Percentiles rank a stretch among this genome's conserved stretches.
phyloP scores from a whole-genome alignment of 2,329 filamentous ascomycete species.

The Lasiodiplodia gonubiensis region DNA sequence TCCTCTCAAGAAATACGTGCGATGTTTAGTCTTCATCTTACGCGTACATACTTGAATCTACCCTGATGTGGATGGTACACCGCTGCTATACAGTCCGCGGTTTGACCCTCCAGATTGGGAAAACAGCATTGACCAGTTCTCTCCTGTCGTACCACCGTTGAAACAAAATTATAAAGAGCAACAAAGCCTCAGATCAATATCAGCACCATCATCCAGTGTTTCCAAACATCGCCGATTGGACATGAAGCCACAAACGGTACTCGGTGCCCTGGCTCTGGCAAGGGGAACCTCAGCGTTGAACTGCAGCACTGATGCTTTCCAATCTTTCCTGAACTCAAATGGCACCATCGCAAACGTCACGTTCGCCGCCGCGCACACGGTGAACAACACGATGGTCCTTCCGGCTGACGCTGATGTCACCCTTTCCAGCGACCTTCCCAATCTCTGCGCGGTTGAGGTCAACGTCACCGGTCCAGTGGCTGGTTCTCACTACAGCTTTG shows the following conservation, averaged over 20 bases:
- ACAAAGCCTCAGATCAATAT: not conserved
- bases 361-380: not conserved
- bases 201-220: not conserved
- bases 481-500: constrained; percentile 45
- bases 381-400: not conserved
- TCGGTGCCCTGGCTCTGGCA: not conserved
- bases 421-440: constrained; percentile 43
- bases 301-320: not conserved
- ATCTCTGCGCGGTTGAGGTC: constrained; percentile 46
- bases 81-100: too few relatives aligned
- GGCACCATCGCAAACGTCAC: not conserved
- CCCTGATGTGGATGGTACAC: not conserved
- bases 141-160: too few relatives aligned
- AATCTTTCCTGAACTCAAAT: not conserved
- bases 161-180: not conserved
- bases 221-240: not conserved
- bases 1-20: not conserved
- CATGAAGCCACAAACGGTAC: not conserved
- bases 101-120: too few relatives aligned
- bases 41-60: not conserved
- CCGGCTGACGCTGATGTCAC: not conserved
- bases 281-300: not conserved
- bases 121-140: too few relatives aligned
- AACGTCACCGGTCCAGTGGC: constrained; percentile 42
- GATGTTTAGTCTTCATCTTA: not conserved